Percentiles rank a stretch among this genome's conserved stretches.
Conservation (phyloP, 805 yeast genomes). For the Geotrichum ghanense region DNA sequence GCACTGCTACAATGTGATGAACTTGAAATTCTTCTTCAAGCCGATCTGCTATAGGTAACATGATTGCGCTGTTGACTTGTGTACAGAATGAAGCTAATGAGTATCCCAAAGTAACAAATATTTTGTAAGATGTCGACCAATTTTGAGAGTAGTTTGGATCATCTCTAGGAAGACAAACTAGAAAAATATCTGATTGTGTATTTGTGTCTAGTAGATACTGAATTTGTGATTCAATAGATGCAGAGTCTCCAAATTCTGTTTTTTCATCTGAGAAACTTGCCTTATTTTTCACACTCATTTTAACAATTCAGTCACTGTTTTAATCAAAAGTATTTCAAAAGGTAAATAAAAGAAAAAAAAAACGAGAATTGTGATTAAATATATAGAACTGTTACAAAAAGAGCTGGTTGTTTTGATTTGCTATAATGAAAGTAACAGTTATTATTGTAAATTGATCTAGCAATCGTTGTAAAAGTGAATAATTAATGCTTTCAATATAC, state of each 20-base stretch:
- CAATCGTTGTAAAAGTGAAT: no score
- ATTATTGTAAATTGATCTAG: no score
- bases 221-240: neutral
- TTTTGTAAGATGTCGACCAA: neutral
- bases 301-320: no score
- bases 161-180: neutral
- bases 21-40: constrained; percentile 3
- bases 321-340: no score
- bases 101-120: neutral
- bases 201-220: neutral
- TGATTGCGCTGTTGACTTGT: neutral
- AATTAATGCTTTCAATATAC: no score
- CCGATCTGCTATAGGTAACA: neutral
- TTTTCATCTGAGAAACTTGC: neutral
- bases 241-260: neutral
- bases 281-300: no score
- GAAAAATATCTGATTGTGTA: neutral
- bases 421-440: no score
- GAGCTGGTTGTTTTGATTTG: no score
- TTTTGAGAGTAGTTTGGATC: neutral
- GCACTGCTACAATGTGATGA: constrained; percentile 24
- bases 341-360: no score
- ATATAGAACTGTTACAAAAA: no score
- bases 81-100: neutral
- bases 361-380: no score